Base-by-base conservation (phyloP, 257 asterid species). In the Coffea canephora region DNA sequence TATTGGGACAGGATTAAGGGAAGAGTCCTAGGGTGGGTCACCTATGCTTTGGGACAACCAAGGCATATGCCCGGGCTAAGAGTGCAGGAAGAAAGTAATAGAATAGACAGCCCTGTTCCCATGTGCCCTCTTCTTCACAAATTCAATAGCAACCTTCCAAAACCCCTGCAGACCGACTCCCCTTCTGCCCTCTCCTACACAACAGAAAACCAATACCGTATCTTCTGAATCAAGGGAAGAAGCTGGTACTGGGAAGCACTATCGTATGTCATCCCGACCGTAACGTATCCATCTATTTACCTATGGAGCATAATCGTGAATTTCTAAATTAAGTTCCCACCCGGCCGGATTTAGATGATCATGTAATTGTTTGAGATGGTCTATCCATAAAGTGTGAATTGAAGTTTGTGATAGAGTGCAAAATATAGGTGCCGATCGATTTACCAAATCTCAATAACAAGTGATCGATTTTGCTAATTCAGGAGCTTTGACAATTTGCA, bases 91-190 rank as follows among this genome's bases (percentile, higher is more conserved):
- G 89, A 87, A 39, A 69, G 91, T 83, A 81, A 85, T 84, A 83
- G 77, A 86, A 86, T 85, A 88, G 91, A 85, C 95, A 86, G 76
- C 89, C 84, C 89, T 92, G 93, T 90, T 89, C 91, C 92, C 95
- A 89, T 89, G 93, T 91, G 96, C 91, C 31, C 31, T 31, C 31
- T 31, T 31, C 31, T 31, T 31, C 57, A 67, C 80, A 77, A 43
- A 89, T 90, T 93, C 80, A 93, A 88, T 90, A 75, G 89, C 94
- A 82, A 81, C 78, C 89, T 89, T 93, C 95, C 97, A 91, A 91
- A 90, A 73, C 89, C 78, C 89, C 74, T 68, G n/a, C 82, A n/a
- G 66, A 50, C 50, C 68, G 43, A 23, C 84, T 73, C 54, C 74
- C 75, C n/a, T 68, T 48, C 16, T 54, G 52, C 23, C 52, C 66